Base-by-base conservation (phyloP, 257 asterid species). In the Scutellaria galericulata region DNA sequence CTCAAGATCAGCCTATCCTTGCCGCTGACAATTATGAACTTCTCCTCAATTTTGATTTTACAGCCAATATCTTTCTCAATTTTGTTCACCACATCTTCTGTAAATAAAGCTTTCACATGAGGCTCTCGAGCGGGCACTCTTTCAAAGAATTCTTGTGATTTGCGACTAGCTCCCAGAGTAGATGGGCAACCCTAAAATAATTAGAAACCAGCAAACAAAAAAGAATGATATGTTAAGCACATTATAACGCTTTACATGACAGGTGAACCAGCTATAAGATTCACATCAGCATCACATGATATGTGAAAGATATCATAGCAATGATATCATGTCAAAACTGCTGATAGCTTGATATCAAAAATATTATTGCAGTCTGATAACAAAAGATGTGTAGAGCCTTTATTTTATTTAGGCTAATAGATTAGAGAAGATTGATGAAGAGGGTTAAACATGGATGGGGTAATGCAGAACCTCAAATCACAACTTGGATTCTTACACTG, bases 141-240 rank as follows among this genome's bases (percentile, higher is more conserved):
- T 74, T 95, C 98, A 74, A 95, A 88, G 83, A 92, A 95, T 79
- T 95, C 99, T 85, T 95, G 98, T 35, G 96, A 88, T 89, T 94
- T 91, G 42, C 96, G 95, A 83, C 76, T 88, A 41, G 96, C 96
- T 79, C 99, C 99, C 47, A 95, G 97, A 13, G 99, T 95, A 77
- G 97, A 82, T 9, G 99, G 99, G 76, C 99, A 95, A 68, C 99
- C 99, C 99, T 95, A 73, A 57, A 65, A 73, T 44, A 64, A 60
- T 67, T 70, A 84, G 80, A 69, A 70, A 74, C 45, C 61, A 51
- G 37, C 35, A 66, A 9, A 50, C 20, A 64, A 52, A 65, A 37
- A 45, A 48, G 47, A 58, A 20, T 5, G 12, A 51, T 22, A 71
- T 42, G 54, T 57, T 62, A 51, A 53, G 47, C 51, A 40, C 42